A percentile compares a stretch with the other conserved stretches of the same genome.
Conservation (phyloP, 1,139 yeast species). For the Candida sojae region DNA sequence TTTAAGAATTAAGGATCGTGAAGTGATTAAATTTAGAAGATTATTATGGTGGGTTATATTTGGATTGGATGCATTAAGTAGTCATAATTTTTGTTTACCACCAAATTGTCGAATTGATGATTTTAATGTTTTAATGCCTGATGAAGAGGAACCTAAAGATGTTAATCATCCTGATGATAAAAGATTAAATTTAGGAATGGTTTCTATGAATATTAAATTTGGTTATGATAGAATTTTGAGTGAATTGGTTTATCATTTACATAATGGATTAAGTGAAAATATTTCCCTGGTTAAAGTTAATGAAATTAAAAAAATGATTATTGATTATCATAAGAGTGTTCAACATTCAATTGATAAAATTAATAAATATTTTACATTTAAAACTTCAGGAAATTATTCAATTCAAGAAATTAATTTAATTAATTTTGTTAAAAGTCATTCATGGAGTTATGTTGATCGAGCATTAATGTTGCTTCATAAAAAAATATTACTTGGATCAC, state of each 20-base stretch:
- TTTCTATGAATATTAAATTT: slow-evolving; percentile 55
- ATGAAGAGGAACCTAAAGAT: slow-evolving; percentile 43
- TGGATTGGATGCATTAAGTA: slow-evolving; percentile 58
- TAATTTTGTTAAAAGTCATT: slow-evolving; percentile 49
- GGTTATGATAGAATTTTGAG: slow-evolving; percentile 53
- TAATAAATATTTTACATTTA: slow-evolving; percentile 26
- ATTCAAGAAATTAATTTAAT: slow-evolving; percentile 48
- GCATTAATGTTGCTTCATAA: slow-evolving; percentile 57
- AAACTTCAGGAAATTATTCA: slow-evolving; percentile 28
- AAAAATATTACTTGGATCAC: slow-evolving; percentile 44
- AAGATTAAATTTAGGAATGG: slow-evolving; percentile 35
- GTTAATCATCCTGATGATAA: slow-evolving; percentile 24
- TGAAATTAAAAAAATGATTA: slow-evolving; percentile 48
- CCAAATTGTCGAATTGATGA: slow-evolving; percentile 58
- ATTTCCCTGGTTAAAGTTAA: slow-evolving; percentile 42
- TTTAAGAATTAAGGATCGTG: slow-evolving; percentile 49
- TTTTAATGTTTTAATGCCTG: slow-evolving; percentile 58
- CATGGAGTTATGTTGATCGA: slow-evolving; percentile 58
- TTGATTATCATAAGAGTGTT: slow-evolving; percentile 50
- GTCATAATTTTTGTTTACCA: slow-evolving; percentile 57
- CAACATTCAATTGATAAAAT: slow-evolving; percentile 43
- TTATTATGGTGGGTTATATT: slow-evolving; percentile 68
- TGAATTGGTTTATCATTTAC: slow-evolving; percentile 48
- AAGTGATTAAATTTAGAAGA: slow-evolving; percentile 53
- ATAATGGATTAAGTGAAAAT: slow-evolving; percentile 39